Base-by-base conservation (phyloP, 352 stramenopile species). In the Phytophthora palmivora region DNA sequence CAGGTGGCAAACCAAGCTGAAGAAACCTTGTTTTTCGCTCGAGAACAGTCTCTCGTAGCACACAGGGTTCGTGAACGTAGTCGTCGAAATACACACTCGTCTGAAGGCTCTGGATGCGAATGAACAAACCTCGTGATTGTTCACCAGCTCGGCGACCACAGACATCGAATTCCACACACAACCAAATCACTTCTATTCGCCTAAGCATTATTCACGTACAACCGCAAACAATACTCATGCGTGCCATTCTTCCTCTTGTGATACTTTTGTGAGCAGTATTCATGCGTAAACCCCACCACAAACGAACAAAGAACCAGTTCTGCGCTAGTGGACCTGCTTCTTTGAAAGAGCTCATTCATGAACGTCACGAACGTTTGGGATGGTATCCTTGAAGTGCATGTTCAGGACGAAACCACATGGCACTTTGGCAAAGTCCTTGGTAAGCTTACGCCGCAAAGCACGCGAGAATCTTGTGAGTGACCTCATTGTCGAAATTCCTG, bases 1-100 rank as follows among this genome's bases (percentile, higher is more conserved):
- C 44, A 73, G 18, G 66, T 58, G 9, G 53, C 55, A n/a, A 47
- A 50, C 28, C 56, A 63, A n/a, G 68, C 58, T 10, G 68, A 82
- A 41, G 57, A 56, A 37, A 82, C 73, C 6, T 60, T 73, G 30
- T 36, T 34, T 19, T 28, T 74, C 46, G 60, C 72, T 38, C 48
- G 54, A n/a, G 63, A 66, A 18, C 67, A 80, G 26, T 62, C 68
- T 6, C 28, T 56, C 21, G 43, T 62, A 16, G 72, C 72, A 1
- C 44, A 62, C 14, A 43, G 41, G 14, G 24, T 72, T 12, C 61
- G 63, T n/a, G 46, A 24, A 14, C 39, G 41, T 16, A 68, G 38
- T 43, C 51, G 52, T 42, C 37, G 55, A 12, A 21, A 41, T 14
- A 55, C 44, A 3, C 22, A 55, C 14, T 57, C 55, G 18, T 50